Evolutionary conservation across 345 rosid species (phyloP).

Genomic region (Citrus hindsii): DNA sequence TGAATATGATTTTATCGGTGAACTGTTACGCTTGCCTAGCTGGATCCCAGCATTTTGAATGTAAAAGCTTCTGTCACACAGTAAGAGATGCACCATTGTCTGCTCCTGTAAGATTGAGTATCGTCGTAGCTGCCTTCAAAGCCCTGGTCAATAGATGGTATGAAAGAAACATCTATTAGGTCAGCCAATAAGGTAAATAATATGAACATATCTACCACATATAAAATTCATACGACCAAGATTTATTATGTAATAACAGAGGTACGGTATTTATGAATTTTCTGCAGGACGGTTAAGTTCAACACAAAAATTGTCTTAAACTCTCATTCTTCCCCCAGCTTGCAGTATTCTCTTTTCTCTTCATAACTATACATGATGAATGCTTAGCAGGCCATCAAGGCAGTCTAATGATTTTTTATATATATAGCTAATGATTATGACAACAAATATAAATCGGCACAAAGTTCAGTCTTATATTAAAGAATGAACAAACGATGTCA

Average conservation of each 20-base stretch:
- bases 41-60: background rate
- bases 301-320: background rate
- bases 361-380: background rate
- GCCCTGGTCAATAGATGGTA: slow-evolving; percentile 48
- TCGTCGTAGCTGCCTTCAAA: slow-evolving; percentile 79
- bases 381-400: background rate
- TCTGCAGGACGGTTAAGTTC: background rate
- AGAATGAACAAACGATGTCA: background rate
- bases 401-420: background rate
- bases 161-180: background rate
- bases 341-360: background rate
- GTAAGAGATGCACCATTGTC: slow-evolving; percentile 97
- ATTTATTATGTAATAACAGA: background rate
- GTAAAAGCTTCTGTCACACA: slow-evolving; percentile 32
- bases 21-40: background rate
- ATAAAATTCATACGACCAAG: background rate
- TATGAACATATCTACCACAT: background rate
- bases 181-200: background rate
- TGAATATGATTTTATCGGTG: background rate
- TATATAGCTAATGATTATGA: background rate
- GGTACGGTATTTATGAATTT: background rate
- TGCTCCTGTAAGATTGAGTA: slow-evolving; percentile 76
- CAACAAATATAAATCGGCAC: background rate
- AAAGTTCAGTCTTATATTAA: background rate
- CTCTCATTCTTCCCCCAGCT: background rate